Conservation (phyloP, 306 rosid species). For the cucumber (Cucumis sativus) region DNA sequence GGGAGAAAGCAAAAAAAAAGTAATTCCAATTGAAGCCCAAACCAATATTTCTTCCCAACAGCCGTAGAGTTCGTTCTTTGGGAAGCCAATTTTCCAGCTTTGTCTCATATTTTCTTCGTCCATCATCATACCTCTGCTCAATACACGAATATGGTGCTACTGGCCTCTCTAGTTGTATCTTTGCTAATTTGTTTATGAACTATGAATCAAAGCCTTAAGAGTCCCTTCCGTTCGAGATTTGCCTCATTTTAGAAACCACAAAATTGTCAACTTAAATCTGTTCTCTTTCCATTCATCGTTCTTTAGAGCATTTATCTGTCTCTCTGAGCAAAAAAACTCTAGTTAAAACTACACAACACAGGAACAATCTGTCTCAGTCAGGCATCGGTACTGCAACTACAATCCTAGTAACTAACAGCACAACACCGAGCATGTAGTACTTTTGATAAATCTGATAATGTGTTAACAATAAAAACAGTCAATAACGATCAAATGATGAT, state of each 20-base stretch:
- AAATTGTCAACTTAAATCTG: not conserved
- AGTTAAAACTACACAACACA: not conserved
- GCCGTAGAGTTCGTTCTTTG: not conserved
- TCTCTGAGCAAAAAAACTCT: not conserved
- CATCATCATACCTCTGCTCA: not conserved
- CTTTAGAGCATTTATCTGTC: not conserved
- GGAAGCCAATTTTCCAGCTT: not conserved
- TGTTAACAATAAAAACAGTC: constrained; percentile 1
- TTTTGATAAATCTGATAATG: not conserved
- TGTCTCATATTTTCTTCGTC: not conserved
- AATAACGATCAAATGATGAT: constrained; percentile 18
- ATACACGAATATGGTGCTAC: not conserved
- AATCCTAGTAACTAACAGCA: not conserved
- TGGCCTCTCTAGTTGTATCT: not conserved
- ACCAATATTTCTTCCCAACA: not conserved
- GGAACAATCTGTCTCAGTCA: not conserved
- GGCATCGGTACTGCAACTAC: not conserved
- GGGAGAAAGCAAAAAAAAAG: not conserved
- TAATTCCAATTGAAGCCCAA: not conserved
- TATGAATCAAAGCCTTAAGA: not conserved
- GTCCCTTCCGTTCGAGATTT: not conserved
- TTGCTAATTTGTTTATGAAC: not conserved
- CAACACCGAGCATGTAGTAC: not conserved
- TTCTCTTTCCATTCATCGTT: not conserved
- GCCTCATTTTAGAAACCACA: not conserved